Evolutionary conservation across 192 early-diverging fungal genomes (phyloP).

Genomic region (Coemansia asiatica): DNA sequence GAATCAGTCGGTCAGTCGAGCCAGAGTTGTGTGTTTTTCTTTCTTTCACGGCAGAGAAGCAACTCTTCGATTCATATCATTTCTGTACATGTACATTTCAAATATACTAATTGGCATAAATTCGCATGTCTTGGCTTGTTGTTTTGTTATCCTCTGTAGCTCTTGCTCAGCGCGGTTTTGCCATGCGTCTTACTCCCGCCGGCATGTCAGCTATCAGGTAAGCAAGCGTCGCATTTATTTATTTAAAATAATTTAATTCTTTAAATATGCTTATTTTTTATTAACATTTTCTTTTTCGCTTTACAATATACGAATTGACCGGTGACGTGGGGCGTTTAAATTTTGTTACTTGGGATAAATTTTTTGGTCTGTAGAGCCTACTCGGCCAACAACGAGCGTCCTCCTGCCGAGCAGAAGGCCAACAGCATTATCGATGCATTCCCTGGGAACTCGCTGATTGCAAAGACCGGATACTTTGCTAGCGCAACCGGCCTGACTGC

Average conservation of each 20-base stretch:
- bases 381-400: slow-evolving; percentile 37
- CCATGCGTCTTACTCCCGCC: slow-evolving; percentile 49
- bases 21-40: not conserved
- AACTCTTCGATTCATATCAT: not conserved
- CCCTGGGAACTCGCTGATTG: slow-evolving; percentile 83
- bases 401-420: slow-evolving; percentile 73
- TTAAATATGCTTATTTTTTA: not conserved
- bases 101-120: not conserved
- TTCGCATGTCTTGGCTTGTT: not conserved
- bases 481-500: slow-evolving; percentile 79
- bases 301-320: too few relatives aligned
- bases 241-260: not conserved
- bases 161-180: slow-evolving; percentile 50
- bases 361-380: slow-evolving; percentile 25
- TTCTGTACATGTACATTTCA: not conserved
- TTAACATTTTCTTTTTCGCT: too few relatives aligned
- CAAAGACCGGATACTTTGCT: slow-evolving; percentile 89
- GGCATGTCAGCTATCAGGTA: slow-evolving; percentile 45
- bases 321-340: too few relatives aligned
- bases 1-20: not conserved
- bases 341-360: too few relatives aligned
- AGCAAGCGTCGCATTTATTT: not conserved
- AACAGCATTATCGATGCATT: slow-evolving; percentile 88
- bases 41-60: not conserved
- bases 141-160: slow-evolving; percentile 22